Evolutionary conservation across 2,329 filamentous ascomycete species (phyloP), one percentile per base, ranked within the genome.

Genomic region (Torrubiella hemipterigena): DNA sequence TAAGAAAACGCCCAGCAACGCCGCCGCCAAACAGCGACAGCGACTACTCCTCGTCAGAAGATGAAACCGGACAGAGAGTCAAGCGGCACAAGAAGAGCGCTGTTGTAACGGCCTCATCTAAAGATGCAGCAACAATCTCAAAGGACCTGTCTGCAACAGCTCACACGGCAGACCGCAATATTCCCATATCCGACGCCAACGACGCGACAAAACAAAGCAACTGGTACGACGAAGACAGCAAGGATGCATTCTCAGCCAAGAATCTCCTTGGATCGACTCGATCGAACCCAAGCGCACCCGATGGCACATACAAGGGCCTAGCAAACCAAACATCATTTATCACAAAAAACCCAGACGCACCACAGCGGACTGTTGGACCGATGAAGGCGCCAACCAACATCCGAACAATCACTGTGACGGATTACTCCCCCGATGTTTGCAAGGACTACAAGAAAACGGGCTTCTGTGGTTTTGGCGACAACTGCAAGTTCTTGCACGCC

Each of bases 341-440:
- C 38, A 72, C 80, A 45, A 87, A 80, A 60, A 89, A 89, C 44
- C 77, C 82, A 13, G 70, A 93, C 50, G 77, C 81, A 7, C 73
- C 77, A 3, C 61, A 58, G 17, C 69, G 76, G 40, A 67, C 72
- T 21, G 79, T 94, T 18, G 91, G 91, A 0, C 91, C 91, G 0
- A 69, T 93, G 38, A 94, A 94, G 55, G 81, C 82, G 2, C 71
- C 89, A 0, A 82, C 83, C 2, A 96, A 96, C 47, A 78, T 98
- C 34, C 77, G 91, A 31, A 93, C 82, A 3, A 80, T 93, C 40
- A 96, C 87, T 0, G 71, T 89, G 6, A 93, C 77, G 19, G 91
- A 98, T 50, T 96, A 84, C 50, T 80, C 82, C 0, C 85, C 89
- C 0, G 89, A 96, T 42, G 82, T 93, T 1, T 98, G 91, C 58